Evolutionary conservation across 2,329 filamentous ascomycete species (phyloP).

Genomic region (Aspergillus sp.): DNA sequence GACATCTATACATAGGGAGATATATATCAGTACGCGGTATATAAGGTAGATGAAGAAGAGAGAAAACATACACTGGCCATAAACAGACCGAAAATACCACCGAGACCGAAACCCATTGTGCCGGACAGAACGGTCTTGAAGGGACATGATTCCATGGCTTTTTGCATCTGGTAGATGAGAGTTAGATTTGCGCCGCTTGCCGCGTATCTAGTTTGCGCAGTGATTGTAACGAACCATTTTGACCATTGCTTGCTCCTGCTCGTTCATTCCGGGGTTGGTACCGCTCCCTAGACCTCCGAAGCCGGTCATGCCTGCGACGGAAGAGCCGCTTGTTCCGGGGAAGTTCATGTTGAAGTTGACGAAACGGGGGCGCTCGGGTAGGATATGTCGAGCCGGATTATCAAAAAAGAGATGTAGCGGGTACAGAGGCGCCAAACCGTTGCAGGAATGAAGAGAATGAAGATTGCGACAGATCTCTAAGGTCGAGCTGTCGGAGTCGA

Average conservation of each 20-base stretch:
- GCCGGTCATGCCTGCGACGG: slow-evolving; percentile 34
- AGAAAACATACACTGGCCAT: slow-evolving; percentile 81
- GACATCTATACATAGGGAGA: slow-evolving; percentile 71
- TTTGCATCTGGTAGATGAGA: slow-evolving; percentile 66
- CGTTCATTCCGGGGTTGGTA: slow-evolving; percentile 46
- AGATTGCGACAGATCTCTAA: background rate
- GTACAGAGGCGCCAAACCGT: background rate
- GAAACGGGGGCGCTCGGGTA: background rate
- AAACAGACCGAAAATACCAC: slow-evolving; percentile 93
- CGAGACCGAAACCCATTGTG: slow-evolving; percentile 91
- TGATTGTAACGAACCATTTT: slow-evolving; percentile 44
- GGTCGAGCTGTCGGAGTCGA: slow-evolving; percentile 10
- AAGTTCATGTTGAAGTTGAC: slow-evolving; percentile 37
- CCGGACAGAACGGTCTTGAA: slow-evolving; percentile 88
- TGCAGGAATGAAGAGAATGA: background rate
- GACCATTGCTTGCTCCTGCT: slow-evolving; percentile 54
- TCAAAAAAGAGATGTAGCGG: background rate
- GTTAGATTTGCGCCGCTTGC: background rate
- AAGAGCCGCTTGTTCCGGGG: slow-evolving; percentile 35
- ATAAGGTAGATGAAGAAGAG: background rate
- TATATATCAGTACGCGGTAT: background rate
- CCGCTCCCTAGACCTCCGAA: slow-evolving; percentile 27
- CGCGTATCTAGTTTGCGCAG: too few relatives aligned
- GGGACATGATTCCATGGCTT: slow-evolving; percentile 87
- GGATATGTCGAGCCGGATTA: too few relatives aligned